Conservation (phyloP, 306 rosid genomes). For the Fagus sylvatica region DNA sequence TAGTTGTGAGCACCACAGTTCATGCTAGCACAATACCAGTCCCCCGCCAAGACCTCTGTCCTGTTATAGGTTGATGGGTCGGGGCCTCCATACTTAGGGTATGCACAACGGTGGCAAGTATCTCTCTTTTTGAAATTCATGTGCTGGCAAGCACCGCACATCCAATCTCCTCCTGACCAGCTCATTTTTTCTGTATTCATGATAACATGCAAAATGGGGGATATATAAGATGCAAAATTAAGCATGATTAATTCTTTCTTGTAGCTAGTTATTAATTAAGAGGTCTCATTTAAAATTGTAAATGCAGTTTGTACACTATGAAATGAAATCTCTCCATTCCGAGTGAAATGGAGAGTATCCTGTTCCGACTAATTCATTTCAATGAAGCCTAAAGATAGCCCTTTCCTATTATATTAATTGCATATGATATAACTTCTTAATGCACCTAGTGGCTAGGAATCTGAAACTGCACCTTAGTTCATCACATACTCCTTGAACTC, state of each 20-base stretch:
- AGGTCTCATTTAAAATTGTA: no score
- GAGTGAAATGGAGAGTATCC: no score
- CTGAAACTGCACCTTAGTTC: no score
- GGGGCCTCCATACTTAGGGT: conserved; percentile 91
- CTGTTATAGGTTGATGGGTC: conserved; percentile 72
- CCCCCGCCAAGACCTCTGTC: conserved; percentile 87
- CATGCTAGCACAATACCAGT: conserved; percentile 73
- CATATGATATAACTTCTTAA: no score
- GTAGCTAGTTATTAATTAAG: neutral
- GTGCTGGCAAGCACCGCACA: conserved; percentile 92
- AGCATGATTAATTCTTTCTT: conserved; percentile 3
- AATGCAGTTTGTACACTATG: no score
- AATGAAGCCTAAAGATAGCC: no score
- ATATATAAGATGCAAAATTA: conserved; percentile 6
- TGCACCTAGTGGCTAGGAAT: no score
- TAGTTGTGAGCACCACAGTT: conserved; percentile 92
- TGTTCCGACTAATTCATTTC: no score
- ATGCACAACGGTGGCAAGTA: conserved; percentile 74
- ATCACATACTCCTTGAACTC: neutral
- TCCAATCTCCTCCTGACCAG: conserved; percentile 96
- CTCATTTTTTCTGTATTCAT: conserved; percentile 62
- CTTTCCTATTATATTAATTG: no score
- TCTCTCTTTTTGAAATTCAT: conserved; percentile 84
- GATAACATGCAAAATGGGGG: conserved; percentile 1
- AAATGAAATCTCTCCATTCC: no score